A percentile compares a stretch with the other conserved stretches of the same genome.
Conservation (phyloP, 2,329 filamentous ascomycete species). For the Talaromyces sp. region DNA sequence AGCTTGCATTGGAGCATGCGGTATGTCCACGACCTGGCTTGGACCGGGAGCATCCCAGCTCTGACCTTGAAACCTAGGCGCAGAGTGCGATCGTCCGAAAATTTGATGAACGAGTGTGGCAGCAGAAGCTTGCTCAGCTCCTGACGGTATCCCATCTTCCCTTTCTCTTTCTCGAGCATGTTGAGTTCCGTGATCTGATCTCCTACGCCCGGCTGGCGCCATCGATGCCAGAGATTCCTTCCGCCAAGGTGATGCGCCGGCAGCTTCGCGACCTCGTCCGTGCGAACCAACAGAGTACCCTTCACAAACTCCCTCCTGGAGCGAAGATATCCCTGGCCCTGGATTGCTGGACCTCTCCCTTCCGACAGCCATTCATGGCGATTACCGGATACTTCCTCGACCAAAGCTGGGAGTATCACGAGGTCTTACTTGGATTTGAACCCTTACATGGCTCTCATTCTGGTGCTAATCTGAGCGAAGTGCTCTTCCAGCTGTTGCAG, state of each 20-base stretch:
- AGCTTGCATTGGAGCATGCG: too few relatives aligned
- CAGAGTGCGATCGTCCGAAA: too few relatives aligned
- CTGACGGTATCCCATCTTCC: neutral
- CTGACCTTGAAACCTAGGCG: too few relatives aligned
- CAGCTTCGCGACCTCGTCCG: neutral
- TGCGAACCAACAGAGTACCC: neutral
- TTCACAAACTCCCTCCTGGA: neutral
- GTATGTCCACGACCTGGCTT: too few relatives aligned
- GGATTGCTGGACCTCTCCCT: slow-evolving; percentile 18
- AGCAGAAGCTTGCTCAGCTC: neutral
- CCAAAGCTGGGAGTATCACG: slow-evolving; percentile 13
- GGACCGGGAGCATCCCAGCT: too few relatives aligned
- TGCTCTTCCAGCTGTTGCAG: neutral
- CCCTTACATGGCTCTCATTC: slow-evolving; percentile 11
- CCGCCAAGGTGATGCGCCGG: neutral
- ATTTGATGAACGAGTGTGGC: slow-evolving; percentile 34
- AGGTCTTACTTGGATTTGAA: slow-evolving; percentile 19
- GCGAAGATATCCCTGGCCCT: slow-evolving; percentile 12
- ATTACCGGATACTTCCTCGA: slow-evolving; percentile 17
- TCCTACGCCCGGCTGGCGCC: neutral
- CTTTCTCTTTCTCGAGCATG: neutral
- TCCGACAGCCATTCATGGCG: slow-evolving; percentile 18
- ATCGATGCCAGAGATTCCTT: neutral
- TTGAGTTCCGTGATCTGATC: neutral
- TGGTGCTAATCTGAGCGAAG: neutral